These are phyloP conservation scores for Macroventuria anomochaeta DNA, from an alignment of 2,329 filamentous ascomycete genomes.

Conservation along the genomic window DNA sequence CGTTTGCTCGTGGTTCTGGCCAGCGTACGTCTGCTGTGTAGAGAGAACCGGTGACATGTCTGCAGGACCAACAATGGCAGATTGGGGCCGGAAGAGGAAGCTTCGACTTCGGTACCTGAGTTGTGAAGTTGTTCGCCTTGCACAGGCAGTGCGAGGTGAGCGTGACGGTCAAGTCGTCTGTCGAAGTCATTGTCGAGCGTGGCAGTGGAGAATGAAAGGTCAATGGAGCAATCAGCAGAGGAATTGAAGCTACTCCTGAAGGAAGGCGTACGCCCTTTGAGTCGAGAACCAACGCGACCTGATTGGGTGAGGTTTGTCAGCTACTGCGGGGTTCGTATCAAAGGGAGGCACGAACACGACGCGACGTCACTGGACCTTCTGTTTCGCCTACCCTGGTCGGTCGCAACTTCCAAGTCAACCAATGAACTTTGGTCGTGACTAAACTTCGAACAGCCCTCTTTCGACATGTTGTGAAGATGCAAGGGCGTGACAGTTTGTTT, in stretches of 20 bases:
- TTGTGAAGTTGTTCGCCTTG: constrained; percentile 52
- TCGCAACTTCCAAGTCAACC: neutral
- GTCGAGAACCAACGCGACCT: neutral
- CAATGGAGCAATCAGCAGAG: neutral
- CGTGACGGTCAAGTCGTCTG: constrained; percentile 22
- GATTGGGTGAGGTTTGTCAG: constrained; percentile 23
- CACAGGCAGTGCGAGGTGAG: constrained; percentile 57
- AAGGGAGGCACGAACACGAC: constrained; percentile 15
- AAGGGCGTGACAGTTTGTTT: too few relatives aligned
- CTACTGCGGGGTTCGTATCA: constrained; percentile 22
- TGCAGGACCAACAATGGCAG: constrained; percentile 61
- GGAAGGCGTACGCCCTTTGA: neutral
- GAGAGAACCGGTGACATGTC: constrained; percentile 54
- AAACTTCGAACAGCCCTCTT: neutral
- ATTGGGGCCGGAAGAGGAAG: constrained; percentile 53
- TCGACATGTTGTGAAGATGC: too few relatives aligned
- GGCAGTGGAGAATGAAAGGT: neutral
- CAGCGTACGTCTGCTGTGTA: constrained; percentile 50
- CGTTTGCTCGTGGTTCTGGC: constrained; percentile 44
- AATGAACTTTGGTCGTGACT: neutral
- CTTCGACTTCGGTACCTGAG: constrained; percentile 38
- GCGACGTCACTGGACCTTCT: constrained; percentile 13
- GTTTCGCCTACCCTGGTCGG: neutral
- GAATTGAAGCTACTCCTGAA: neutral
- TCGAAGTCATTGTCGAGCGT: constrained; percentile 16